Percentiles rank a stretch among this genome's conserved stretches.
These are phyloP conservation scores for Backusella psychrophila DNA, from an alignment of 192 early-diverging fungal genomes.

Conservation along the genomic window DNA sequence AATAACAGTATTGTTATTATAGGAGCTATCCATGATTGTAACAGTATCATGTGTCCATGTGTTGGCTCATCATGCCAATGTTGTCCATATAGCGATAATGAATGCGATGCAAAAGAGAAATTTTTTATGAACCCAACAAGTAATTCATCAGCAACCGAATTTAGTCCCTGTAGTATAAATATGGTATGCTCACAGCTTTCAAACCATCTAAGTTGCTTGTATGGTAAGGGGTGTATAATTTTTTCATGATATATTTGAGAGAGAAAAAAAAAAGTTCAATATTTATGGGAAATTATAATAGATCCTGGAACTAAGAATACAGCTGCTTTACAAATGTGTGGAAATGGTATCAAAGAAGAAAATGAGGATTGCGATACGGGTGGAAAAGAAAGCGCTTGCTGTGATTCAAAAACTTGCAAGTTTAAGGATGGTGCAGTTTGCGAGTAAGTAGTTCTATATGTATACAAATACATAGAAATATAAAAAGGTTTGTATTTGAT, in stretches of 20 bases:
- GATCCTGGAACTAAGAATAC: conserved; percentile 39
- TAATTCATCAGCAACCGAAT: conserved; percentile 57
- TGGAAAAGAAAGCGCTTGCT: conserved; percentile 77
- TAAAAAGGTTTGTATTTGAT: background rate
- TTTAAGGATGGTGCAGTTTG: conserved; percentile 76
- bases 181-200: conserved; percentile 45
- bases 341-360: conserved; percentile 89
- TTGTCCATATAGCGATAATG: conserved; percentile 70
- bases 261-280: background rate
- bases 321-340: conserved; percentile 75
- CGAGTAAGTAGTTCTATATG: conserved; percentile 37
- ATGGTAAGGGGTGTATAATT: conserved; percentile 20
- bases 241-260: background rate
- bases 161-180: conserved; percentile 64
- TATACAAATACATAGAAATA: background rate
- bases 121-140: conserved; percentile 81
- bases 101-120: conserved; percentile 61
- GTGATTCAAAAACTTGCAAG: conserved; percentile 78
- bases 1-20: background rate
- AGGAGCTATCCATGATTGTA: conserved; percentile 90
- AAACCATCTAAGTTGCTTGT: conserved; percentile 24
- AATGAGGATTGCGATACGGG: conserved; percentile 95
- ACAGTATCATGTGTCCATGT: conserved; percentile 57
- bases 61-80: conserved; percentile 36
- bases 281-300: background rate